Base-by-base conservation (phyloP, 306 rosid genomes). In the Leucaena leucocephala region DNA sequence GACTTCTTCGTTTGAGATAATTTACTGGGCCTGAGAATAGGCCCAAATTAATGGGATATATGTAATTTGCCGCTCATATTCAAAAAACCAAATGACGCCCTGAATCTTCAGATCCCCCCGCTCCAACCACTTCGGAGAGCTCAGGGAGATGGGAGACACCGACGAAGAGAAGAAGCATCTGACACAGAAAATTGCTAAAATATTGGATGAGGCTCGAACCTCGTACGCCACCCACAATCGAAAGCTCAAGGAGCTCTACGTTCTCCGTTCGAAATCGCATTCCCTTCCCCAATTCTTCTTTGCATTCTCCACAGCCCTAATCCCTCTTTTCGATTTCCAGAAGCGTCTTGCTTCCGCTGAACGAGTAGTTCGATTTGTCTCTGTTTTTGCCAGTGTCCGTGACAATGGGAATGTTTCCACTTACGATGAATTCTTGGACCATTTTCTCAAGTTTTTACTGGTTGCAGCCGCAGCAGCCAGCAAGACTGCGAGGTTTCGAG, bases 211-310 rank as follows among this genome's bases (percentile, higher is more conserved):
- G 72, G 88, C 84, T 35, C 87, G 94, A 43, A 73, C 84, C 17
- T 95, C 99, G 2, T 86, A 78, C 82, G 99, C 97, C 38, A 88
- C 81, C 6, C 97, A 92, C 87, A 90, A 88, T 88, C 91, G 99
- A 52, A 95, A 93, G 82, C 93, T 88, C 84, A 95, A 91, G 87
- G 98, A 95, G 80, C 91, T 95, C 22, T 78, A 83, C 0, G 81
- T 89, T 76, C 89, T 93, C 66, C 92, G 89, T 71, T 89, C 91
- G 58, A 87, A 85, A 72, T 78, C 91, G 76, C 13, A 78, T 39
- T 86, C 91, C 0, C 72, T 76, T 4, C 58, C 85, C 21, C 76
- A 38, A 1, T 94, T 95, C 92, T 88, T 91, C 82, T 86, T 87
- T 27, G 91, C 93, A 0, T 93, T 95, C 74, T 86, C 86, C 83